Evolutionary conservation across 139 green algal genomes (phyloP).

Genomic region (Chlorella sorokiniana): DNA sequence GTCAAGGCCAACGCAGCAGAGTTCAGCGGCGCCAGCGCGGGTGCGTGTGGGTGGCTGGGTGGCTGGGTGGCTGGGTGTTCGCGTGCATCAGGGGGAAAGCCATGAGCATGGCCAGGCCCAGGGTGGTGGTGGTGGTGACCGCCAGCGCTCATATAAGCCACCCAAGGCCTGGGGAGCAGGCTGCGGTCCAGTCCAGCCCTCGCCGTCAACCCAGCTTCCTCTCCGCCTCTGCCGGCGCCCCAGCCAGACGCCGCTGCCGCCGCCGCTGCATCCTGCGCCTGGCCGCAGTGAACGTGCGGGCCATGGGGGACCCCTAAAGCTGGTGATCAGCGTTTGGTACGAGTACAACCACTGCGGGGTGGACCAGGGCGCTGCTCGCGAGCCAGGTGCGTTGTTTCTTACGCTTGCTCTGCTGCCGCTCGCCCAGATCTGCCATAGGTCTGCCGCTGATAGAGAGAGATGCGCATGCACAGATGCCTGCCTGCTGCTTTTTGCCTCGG

Average conservation of each 20-base stretch:
- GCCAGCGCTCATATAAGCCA: too few relatives aligned
- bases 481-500: too few relatives aligned
- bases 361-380: background rate
- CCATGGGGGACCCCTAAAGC: constrained; percentile 42
- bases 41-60: background rate
- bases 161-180: too few relatives aligned
- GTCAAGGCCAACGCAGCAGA: constrained; percentile 2
- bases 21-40: constrained; percentile 15
- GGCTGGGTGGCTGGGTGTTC: background rate
- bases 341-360: constrained; percentile 45
- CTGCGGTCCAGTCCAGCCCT: too few relatives aligned
- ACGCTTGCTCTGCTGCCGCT: background rate
- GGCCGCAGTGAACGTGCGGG: constrained; percentile 22
- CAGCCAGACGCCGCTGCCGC: too few relatives aligned
- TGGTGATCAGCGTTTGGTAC: constrained; percentile 43
- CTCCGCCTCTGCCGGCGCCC: background rate
- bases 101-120: too few relatives aligned
- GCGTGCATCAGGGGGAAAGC: too few relatives aligned
- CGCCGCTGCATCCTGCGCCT: too few relatives aligned
- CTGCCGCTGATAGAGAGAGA: too few relatives aligned
- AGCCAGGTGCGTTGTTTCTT: background rate
- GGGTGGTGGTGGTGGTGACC: background rate
- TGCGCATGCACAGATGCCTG: too few relatives aligned
- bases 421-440: background rate
- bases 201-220: background rate